Evolutionary conservation across 495 filamentous ascomycete genomes (phyloP), one percentile per base, ranked within the genome.

Genomic region (Opeltia flavorubescens): DNA sequence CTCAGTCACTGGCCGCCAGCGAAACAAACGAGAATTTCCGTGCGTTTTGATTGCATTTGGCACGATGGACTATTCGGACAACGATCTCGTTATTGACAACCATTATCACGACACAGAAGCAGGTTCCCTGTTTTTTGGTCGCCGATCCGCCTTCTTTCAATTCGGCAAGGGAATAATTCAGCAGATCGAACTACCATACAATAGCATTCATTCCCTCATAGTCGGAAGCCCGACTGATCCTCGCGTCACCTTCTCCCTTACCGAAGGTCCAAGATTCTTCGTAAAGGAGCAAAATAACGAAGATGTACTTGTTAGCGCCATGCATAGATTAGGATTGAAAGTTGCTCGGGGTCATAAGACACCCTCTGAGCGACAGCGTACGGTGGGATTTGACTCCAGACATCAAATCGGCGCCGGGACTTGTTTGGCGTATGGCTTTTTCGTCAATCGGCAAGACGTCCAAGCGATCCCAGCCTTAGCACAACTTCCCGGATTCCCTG

Each of bases 81-180:
- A 53, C 0, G 51, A 55, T 1, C 55, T 78, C 13, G 53, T 58
- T 11, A 79, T 76, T 46, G 52, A 64, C 0, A 49, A 65, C 1
- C 66, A 79, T 43, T 66, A 71, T 24, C 46, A 56, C 24, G 65
- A 65, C 52, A 18, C 1, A 0, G 48, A 36, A 0, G n/a, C 9
- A 6, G 69, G 67, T 5, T 47, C 41, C 0, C 62, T 67, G 9
- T 66, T 62, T 38, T 79, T 80, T 53, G 62, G 62, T 30, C 24
- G 15, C n/a, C 43, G 47, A 17, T 24, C 28, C 17, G 55, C 76
- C 43, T 49, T 66, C 34, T 54, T 76, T 25, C 54, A 30, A 5
- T 40, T 57, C 5, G 20, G 20, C 13, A 31, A 33, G 4, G n/a
- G 20, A 28, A 17, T 2, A 17, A 29, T 31, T 1, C 36, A 59